Percentiles rank a stretch among this genome's conserved stretches.
Conservation (phyloP, 768 basidiomycete genomes). For the Mrakia hoshinonis region DNA sequence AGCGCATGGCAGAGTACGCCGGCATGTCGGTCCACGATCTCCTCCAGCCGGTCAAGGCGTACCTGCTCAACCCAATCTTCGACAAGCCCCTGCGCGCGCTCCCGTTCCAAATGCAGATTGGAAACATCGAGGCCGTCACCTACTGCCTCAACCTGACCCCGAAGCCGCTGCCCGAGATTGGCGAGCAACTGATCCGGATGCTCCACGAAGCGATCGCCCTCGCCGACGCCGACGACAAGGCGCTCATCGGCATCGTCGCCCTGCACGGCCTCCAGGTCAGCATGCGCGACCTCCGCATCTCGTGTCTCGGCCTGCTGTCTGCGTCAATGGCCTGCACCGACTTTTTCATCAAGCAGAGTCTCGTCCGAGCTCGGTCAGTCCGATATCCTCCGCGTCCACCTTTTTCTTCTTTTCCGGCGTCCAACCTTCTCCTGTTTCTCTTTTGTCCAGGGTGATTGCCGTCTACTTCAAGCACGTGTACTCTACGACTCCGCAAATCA, state of each 20-base stretch:
- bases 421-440: neutral
- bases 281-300: slow-evolving; percentile 79
- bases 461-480: slow-evolving; percentile 99
- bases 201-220: slow-evolving; percentile 88
- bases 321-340: slow-evolving; percentile 92
- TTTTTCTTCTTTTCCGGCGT: slow-evolving; percentile 7
- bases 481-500: slow-evolving; percentile 79
- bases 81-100: slow-evolving; percentile 93
- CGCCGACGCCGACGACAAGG: slow-evolving; percentile 89
- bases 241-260: slow-evolving; percentile 59
- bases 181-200: slow-evolving; percentile 82
- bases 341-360: slow-evolving; percentile 70
- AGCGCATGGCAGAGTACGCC: slow-evolving; percentile 63
- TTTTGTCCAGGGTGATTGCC: slow-evolving; percentile 62
- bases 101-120: slow-evolving; percentile 90
- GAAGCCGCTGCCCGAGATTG: slow-evolving; percentile 70
- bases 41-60: slow-evolving; percentile 70
- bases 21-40: slow-evolving; percentile 65
- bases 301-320: slow-evolving; percentile 84
- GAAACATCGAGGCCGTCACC: slow-evolving; percentile 92
- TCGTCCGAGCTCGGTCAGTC: slow-evolving; percentile 71
- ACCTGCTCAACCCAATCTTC: slow-evolving; percentile 80
- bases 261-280: slow-evolving; percentile 70
- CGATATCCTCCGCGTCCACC: neutral
- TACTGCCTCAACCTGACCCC: slow-evolving; percentile 85